A percentile compares a stretch with the other conserved stretches of the same genome.
Evolutionary conservation across 306 rosid species (phyloP).

Genomic region (Oemleria cerasiformis): DNA sequence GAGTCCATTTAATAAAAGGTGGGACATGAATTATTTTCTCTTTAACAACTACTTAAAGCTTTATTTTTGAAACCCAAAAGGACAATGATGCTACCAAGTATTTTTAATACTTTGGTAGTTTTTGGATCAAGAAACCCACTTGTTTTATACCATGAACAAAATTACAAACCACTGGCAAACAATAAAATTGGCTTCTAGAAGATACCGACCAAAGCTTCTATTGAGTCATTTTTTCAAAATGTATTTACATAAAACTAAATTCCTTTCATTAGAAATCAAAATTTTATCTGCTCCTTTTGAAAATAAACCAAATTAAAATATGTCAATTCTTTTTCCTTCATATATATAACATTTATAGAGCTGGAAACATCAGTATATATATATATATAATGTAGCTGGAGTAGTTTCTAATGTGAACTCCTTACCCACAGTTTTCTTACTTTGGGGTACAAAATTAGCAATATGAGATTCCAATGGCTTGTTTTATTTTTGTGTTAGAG

Average conservation of each 20-base stretch:
- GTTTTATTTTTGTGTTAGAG: too few species aligned
- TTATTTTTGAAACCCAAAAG: slow-evolving; percentile 1
- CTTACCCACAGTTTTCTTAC: not conserved
- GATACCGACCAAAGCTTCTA: not conserved
- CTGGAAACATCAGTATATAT: not conserved
- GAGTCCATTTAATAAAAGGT: not conserved
- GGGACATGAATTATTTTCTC: not conserved
- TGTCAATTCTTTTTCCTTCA: not conserved
- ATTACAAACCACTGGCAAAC: not conserved
- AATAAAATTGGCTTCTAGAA: not conserved
- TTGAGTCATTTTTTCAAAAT: too few species aligned
- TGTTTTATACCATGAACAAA: not conserved
- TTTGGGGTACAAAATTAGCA: too few species aligned
- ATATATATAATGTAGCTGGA: not conserved
- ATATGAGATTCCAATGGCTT: too few species aligned
- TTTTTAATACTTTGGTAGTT: not conserved
- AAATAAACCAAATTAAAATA: not conserved
- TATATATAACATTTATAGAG: not conserved
- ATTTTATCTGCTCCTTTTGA: not conserved
- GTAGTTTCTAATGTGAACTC: not conserved
- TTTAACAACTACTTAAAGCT: not conserved
- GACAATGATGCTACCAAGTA: not conserved
- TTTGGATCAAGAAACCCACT: slow-evolving; percentile 9
- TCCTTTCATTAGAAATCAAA: too few species aligned
- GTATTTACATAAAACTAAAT: too few species aligned